phyloP scores from a whole-genome alignment of 2,329 filamentous ascomycete species.

The Davidsoniella neocaledoniae region DNA sequence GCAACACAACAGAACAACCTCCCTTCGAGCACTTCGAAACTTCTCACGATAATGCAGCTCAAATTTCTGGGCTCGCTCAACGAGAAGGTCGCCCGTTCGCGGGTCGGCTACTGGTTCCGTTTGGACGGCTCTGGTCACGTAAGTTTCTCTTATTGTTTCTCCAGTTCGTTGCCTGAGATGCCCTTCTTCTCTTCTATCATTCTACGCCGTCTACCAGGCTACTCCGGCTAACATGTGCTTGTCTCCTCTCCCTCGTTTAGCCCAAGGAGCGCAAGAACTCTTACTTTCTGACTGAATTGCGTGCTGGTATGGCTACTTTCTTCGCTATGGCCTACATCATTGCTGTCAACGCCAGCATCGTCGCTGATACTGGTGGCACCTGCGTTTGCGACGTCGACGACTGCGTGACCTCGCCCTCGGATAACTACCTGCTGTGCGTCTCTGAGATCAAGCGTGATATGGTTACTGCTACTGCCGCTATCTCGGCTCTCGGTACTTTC shows the following conservation, averaged over 20 bases:
- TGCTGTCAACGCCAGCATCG: constrained; percentile 35
- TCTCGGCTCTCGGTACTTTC: constrained; percentile 63
- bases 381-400: constrained; percentile 42
- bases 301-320: constrained; percentile 68
- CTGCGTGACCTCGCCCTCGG: constrained; percentile 17
- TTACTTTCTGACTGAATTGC: constrained; percentile 67
- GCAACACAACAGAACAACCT: not conserved
- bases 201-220: not conserved
- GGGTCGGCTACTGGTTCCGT: constrained; percentile 57
- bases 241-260: constrained; percentile 21
- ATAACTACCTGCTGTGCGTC: constrained; percentile 43
- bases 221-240: not conserved
- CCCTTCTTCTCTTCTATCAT: not conserved
- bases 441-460: constrained; percentile 55
- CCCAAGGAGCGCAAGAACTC: constrained; percentile 56
- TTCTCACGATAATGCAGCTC: constrained; percentile 35
- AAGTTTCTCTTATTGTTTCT: constrained; percentile 22
- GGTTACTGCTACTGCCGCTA: constrained; percentile 72
- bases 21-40: constrained; percentile 15
- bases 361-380: constrained; percentile 52
- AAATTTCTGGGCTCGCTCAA: constrained; percentile 36
- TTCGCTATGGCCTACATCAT: constrained; percentile 45
- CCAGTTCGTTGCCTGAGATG: not conserved
- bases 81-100: constrained; percentile 42
- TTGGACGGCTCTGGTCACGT: constrained; percentile 73